Base-by-base conservation (phyloP, 768 basidiomycete genomes). In the Mycena alexandri region DNA sequence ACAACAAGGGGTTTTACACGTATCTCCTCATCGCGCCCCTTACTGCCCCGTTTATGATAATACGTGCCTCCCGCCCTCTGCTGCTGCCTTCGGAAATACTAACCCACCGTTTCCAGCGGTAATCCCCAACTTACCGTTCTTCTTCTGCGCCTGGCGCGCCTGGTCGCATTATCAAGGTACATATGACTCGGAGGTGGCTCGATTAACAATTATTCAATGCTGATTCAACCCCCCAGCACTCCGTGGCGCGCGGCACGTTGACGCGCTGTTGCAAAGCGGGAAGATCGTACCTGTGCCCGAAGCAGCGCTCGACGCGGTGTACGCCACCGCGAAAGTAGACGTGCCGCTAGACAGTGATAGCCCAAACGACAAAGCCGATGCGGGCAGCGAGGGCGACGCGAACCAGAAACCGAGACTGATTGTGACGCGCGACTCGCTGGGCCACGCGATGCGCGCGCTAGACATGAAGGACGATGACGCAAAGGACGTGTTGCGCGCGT, bases 121-220 rank as follows among this genome's bases (percentile, higher is more conserved):
- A 48, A 87, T 94, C 78, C 93, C 93, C 34, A 95, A 95, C 75
- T 77, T 95, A 22, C 93, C 93, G 0, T 90, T 95, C 76, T 93
- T 95, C 81, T 95, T 92, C 78, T 93, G 92, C 72, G 86, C 83
- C 12, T 95, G 93, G 93, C 84, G 93, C 48, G 89, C 92, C 47
- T 95, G 93, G 93, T 90, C 89, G 44, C 93, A 95, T 77, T 94
- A 90, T 75, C 86, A 83, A 85, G 92, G 93, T 92, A 63, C 48
- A 11, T 38, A 61, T 41, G 11, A 29, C 63, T n/a, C n/a, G n/a
- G n/a, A n/a, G n/a, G n/a, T n/a, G n/a, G n/a, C 47, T 33, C 10
- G 36, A 58, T 16, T 22, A 19, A 17, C 24, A 9, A 33, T 21
- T 52, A 1, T 25, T 11, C 53, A 21, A 7, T 10, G 19, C 24